phyloP scores from a whole-genome alignment of 352 stramenopile species.

The Phytophthora agathidicida region DNA sequence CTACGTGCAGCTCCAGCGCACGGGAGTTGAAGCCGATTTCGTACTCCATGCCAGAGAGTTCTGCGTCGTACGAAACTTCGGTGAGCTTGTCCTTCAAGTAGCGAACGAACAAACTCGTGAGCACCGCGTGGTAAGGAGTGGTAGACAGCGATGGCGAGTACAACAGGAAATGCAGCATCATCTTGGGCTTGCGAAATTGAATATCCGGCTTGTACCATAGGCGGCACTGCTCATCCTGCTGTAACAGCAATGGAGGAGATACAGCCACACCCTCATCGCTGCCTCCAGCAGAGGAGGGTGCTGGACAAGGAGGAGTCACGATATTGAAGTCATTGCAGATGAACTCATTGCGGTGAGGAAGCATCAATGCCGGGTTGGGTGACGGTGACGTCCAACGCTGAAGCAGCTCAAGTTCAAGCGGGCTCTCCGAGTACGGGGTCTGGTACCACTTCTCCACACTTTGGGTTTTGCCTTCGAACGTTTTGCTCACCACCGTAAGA shows the following conservation, averaged over 20 bases:
- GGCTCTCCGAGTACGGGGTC: conserved; percentile 59
- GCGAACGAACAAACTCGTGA: conserved; percentile 75
- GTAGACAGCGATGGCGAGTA: conserved; percentile 60
- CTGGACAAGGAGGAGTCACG: conserved; percentile 46
- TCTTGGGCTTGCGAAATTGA: conserved; percentile 92
- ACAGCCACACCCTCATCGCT: background rate
- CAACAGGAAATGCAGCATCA: conserved; percentile 86
- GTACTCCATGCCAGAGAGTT: conserved; percentile 82
- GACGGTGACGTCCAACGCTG: conserved; percentile 42
- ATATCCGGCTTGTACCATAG: conserved; percentile 90
- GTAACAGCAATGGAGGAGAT: conserved; percentile 43
- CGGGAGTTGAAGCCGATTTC: conserved; percentile 67
- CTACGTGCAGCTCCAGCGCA: conserved; percentile 81
- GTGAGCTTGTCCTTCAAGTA: conserved; percentile 87
- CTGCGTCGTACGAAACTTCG: conserved; percentile 80
- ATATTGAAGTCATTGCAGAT: conserved; percentile 80
- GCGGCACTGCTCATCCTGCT: conserved; percentile 53
- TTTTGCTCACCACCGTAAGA: conserved; percentile 73
- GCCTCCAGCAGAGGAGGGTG: conserved; percentile 36
- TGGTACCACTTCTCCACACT: conserved; percentile 70
- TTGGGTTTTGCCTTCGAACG: conserved; percentile 58
- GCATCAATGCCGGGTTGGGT: conserved; percentile 40
- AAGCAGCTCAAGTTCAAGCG: conserved; percentile 43
- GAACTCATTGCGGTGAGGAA: conserved; percentile 77
- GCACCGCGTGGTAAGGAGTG: conserved; percentile 71